These are phyloP conservation scores for Scedosporium apiospermum DNA, from an alignment of 2,329 filamentous ascomycete species.

Conservation along the genomic window DNA sequence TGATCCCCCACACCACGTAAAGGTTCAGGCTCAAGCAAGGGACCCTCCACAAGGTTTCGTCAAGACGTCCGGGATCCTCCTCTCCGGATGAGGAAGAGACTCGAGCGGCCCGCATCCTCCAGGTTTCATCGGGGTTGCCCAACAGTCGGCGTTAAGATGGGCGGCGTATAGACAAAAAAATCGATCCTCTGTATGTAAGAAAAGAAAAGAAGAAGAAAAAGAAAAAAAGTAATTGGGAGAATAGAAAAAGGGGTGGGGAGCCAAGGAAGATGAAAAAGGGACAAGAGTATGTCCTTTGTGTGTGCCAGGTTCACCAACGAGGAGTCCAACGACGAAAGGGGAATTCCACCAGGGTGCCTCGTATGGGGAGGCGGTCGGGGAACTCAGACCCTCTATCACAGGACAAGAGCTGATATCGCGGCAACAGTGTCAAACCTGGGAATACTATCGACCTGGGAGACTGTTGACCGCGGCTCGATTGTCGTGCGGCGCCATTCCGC, in stretches of 20 bases:
- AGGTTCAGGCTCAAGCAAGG: slow-evolving; percentile 15
- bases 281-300: not conserved
- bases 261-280: not conserved
- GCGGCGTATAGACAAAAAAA: slow-evolving; percentile 13
- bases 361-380: not conserved
- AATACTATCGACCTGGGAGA: not conserved
- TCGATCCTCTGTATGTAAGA: not conserved
- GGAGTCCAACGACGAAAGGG: not conserved
- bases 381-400: not conserved
- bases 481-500: not conserved
- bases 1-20: slow-evolving; percentile 16
- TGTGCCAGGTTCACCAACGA: not conserved
- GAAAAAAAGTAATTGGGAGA: slow-evolving; percentile 2
- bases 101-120: slow-evolving; percentile 3
- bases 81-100: not conserved
- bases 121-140: slow-evolving; percentile 19
- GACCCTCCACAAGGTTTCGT: slow-evolving; percentile 13
- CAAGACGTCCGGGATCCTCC: slow-evolving; percentile 4
- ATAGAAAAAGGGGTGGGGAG: slow-evolving; percentile 1
- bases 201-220: slow-evolving; percentile 1
- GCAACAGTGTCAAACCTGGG: not conserved
- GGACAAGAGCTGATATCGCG: not conserved
- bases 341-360: not conserved
- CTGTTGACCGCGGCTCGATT: not conserved
- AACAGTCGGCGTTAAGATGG: slow-evolving; percentile 26